Evolutionary conservation across 345 rosid species (phyloP).

Genomic region (Arabis hirsuta): DNA sequence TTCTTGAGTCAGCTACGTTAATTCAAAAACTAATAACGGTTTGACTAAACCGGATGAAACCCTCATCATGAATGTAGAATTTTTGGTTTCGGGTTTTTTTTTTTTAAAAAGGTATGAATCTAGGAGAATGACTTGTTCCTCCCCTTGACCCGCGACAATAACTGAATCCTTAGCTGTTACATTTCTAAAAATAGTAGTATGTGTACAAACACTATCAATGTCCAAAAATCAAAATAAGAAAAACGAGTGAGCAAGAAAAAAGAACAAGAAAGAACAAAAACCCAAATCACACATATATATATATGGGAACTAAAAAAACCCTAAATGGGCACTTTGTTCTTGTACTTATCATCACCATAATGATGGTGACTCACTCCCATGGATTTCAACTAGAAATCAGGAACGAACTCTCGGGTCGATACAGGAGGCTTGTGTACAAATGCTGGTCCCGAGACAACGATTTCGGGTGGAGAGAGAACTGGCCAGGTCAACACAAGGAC

Average conservation of each 20-base stretch:
- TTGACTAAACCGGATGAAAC: no score
- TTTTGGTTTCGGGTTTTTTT: no score
- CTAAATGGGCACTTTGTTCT: constrained; percentile 25
- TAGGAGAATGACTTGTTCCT: constrained; percentile 32
- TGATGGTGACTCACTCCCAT: constrained; percentile 45
- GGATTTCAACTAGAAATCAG: constrained; percentile 40
- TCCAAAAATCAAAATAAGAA: constrained; percentile 5
- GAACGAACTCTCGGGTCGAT: constrained; percentile 40
- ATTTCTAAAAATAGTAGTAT: constrained; percentile 33
- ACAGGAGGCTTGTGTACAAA: constrained; percentile 41
- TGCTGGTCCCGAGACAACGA: constrained; percentile 45
- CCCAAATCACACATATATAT: constrained; percentile 9
- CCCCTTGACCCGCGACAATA: constrained; percentile 19
- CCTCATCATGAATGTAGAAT: no score
- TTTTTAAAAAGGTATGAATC: not conserved
- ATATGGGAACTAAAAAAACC: constrained; percentile 36
- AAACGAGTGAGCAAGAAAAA: constrained; percentile 21
- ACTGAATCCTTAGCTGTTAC: constrained; percentile 24
- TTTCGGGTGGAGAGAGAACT: constrained; percentile 43
- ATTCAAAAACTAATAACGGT: no score
- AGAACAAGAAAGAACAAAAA: constrained; percentile 17
- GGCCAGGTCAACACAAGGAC: constrained; percentile 32
- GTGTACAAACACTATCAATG: constrained; percentile 25
- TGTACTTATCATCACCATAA: constrained; percentile 32
- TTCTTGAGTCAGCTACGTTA: no score